Base-by-base conservation (phyloP, 1,139 yeast genomes). In the Citeromyces siamensis region DNA sequence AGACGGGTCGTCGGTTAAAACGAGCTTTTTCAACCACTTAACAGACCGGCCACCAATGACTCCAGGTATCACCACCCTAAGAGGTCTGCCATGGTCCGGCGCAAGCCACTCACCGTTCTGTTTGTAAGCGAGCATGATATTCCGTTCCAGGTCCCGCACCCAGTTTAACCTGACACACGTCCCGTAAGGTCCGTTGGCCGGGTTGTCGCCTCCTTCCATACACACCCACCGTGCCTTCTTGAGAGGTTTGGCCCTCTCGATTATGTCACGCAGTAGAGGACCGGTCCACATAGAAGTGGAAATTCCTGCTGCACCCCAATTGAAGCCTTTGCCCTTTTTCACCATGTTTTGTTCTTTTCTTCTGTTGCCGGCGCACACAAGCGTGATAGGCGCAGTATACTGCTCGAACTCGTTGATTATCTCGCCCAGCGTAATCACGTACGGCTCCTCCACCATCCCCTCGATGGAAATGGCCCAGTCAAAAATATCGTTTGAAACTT, bases 201-300 rank as follows among this genome's bases (percentile, higher is more conserved):
- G 55, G 31, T 42, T 42, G 39, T 56, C 61, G 13, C 41, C 47
- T 7, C 60, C 60, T 37, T 55, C 60, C 54, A 56, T 53, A 44
- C 56, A 49, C 5, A 56, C 44, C 37, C 43, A 53, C 16, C 51
- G 42, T 3, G 59, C 60, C 2, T 40, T 43, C 23, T 42, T 45
- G 4, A 42, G 37, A 2, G 59, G 59, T 19, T 38, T 41, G 1
- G 58, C 59, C 29, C 34, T 43, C 12, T 38, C 38, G 4, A 56
- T 45, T 13, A 53, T 42, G 42, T 56, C 59, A 36, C 51, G 43
- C 5, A 56, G 39, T 37, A 53, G 42, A 3, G 51, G 44, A 2
- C 61, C 61, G 1, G 60, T 56, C 60, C 60, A 56, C 19, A 55
- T 37, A 0, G 59, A 48, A 4, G 58, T 55, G 1, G 60, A 56